Percentiles rank a stretch among this genome's conserved stretches.
phyloP scores from a whole-genome alignment of 441 rosid species.

The Bruguiera hainesii region DNA sequence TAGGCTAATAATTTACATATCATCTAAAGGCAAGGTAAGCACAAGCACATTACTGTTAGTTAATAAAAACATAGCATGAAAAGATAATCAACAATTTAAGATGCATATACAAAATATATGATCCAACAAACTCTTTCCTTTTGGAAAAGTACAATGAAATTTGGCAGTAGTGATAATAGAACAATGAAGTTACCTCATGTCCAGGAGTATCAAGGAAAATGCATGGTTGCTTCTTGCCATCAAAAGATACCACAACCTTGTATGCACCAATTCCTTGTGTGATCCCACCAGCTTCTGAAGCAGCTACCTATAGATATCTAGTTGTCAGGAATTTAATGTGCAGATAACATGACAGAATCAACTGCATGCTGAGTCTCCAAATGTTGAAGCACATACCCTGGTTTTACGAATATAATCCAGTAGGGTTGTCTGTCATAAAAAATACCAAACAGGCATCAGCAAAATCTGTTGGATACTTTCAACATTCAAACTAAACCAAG shows the following conservation, averaged over 20 bases:
- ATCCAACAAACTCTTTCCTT: slow-evolving; percentile 8
- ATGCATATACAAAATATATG: slow-evolving; percentile 4
- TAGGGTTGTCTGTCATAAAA: slow-evolving; percentile 77
- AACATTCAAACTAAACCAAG: slow-evolving; percentile 13
- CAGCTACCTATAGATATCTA: slow-evolving; percentile 68
- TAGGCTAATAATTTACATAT: slow-evolving; percentile 28
- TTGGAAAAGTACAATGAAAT: too few relatives aligned
- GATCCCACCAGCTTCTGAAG: slow-evolving; percentile 96
- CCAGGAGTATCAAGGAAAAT: slow-evolving; percentile 99
- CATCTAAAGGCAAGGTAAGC: slow-evolving; percentile 27
- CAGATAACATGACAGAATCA: slow-evolving; percentile 12
- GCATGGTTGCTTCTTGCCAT: slow-evolving; percentile 76
- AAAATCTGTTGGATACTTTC: slow-evolving; percentile 11
- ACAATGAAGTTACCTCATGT: slow-evolving; percentile 63
- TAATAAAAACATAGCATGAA: slow-evolving; percentile 9
- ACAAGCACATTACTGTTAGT: slow-evolving; percentile 14
- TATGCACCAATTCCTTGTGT: slow-evolving; percentile 99
- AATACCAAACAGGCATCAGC: slow-evolving; percentile 33
- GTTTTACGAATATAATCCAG: slow-evolving; percentile 89
- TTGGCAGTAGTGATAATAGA: not conserved
- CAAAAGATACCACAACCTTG: slow-evolving; percentile 70
- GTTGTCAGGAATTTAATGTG: slow-evolving; percentile 23
- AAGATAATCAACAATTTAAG: slow-evolving; percentile 3
- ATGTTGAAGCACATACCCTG: slow-evolving; percentile 53
- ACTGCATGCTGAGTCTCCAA: slow-evolving; percentile 15